Evolutionary conservation across 2,329 filamentous ascomycete genomes (phyloP), one percentile per base, ranked within the genome.

Genomic region (Colletotrichum phormii): DNA sequence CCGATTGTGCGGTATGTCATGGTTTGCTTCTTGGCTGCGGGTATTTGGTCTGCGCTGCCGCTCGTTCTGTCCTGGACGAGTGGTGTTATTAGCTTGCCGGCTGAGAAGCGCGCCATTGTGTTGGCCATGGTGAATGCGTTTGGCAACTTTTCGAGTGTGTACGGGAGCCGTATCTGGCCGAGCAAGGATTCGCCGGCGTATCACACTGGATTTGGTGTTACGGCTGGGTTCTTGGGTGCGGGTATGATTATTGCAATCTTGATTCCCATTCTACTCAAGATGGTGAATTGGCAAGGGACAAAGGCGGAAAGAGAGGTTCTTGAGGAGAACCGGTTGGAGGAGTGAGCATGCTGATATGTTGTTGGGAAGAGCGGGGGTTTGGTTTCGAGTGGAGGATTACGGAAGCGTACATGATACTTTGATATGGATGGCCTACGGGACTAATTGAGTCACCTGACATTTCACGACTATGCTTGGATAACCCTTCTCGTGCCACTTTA

Each of bases 51-150:
- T 13, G 77, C 78, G 4, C 59, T 79, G 46, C 77, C 77, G 1
- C 72, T 79, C 9, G 74, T 79, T 24, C 73, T 80, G 29, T 77
- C 77, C 51, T 81, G 79, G 79, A 77, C 78, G 9, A 79, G 76
- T 66, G 76, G 73, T 29, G 71, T 71, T n/a, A 75, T 80, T 42
- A 74, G 72, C 49, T 67, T 78, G 64, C 79, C 79, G 4, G 75
- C 78, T 8, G 79, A 79, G 66, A 80, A 80, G 78, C 75, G 79
- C n/a, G 78, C 79, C 24, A 77, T 80, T 31, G 78, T 79, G n/a
- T 74, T 80, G 26, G 78, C 79, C 5, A 64, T 80, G n/a, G 78
- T 80, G 63, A 80, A 80, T 64, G 78, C 78, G 0, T 78, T 80
- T 64, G 79, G 79, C 51, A 80, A 80, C 73, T 77, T 79, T n/a